Evolutionary conservation across 495 filamentous ascomycete genomes (phyloP).

Genomic region (Achaetomiella virescens): DNA sequence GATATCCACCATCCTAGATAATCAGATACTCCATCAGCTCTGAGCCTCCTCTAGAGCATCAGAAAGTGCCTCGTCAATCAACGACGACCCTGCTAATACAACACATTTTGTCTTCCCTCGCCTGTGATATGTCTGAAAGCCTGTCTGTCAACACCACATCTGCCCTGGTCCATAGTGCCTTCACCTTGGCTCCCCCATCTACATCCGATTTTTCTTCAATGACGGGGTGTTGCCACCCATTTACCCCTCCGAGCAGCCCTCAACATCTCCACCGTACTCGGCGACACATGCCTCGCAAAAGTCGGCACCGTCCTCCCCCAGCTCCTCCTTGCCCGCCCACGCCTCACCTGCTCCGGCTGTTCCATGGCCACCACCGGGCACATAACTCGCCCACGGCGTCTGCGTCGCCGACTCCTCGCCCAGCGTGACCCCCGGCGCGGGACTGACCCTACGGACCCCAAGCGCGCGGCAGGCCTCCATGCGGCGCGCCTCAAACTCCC

Average conservation of each 20-base stretch:
- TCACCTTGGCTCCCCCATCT: too few relatives aligned
- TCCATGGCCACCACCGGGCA: constrained; percentile 1
- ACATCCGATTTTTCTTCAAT: too few relatives aligned
- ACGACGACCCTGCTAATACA: too few relatives aligned
- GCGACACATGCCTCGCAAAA: constrained; percentile 15
- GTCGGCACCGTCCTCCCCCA: constrained; percentile 15
- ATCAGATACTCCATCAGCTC: neutral
- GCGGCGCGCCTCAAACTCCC: constrained; percentile 36
- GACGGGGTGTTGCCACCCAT: too few relatives aligned
- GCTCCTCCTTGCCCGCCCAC: neutral
- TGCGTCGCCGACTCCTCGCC: constrained; percentile 4
- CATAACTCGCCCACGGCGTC: constrained; percentile 12
- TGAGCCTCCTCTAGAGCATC: neutral
- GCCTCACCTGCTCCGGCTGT: neutral
- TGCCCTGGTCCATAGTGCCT: too few relatives aligned
- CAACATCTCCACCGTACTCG: constrained; percentile 18
- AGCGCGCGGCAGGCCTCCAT: constrained; percentile 31
- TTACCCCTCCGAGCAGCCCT: constrained; percentile 8
- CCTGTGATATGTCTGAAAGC: neutral
- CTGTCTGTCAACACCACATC: too few relatives aligned
- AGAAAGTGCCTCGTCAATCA: too few relatives aligned
- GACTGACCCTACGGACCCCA: constrained; percentile 23
- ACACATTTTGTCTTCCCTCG: constrained; percentile 3
- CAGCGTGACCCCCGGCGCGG: constrained; percentile 11
- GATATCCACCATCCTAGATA: neutral